Conservation (phyloP, 352 stramenopile genomes). For the Globisporangium sylvaticum region DNA sequence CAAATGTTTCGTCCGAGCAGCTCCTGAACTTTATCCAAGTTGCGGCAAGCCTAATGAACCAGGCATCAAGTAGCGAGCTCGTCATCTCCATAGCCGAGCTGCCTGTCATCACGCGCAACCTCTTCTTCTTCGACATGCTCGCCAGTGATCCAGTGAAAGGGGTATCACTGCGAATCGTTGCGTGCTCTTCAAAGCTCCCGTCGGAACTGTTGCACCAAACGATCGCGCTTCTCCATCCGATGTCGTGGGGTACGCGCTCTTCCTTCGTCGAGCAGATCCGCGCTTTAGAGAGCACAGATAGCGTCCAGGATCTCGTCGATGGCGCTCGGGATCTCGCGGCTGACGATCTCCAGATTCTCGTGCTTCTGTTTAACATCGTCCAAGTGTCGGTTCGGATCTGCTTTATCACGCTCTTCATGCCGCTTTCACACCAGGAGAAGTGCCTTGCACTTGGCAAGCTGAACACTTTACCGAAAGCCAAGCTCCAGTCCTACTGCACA, state of each 20-base stretch:
- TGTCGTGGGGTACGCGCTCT: constrained; percentile 52
- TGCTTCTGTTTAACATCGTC: constrained; percentile 44
- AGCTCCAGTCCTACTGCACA: constrained; percentile 29
- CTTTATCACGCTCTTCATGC: constrained; percentile 26
- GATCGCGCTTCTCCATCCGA: constrained; percentile 39
- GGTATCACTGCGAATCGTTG: constrained; percentile 55
- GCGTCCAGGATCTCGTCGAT: constrained; percentile 33
- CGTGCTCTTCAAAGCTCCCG: constrained; percentile 36
- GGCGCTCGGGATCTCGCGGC: constrained; percentile 34
- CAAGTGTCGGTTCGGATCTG: constrained; percentile 30
- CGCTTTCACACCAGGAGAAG: constrained; percentile 28
- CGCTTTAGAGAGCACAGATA: constrained; percentile 29
- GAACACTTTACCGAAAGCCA: constrained; percentile 43
- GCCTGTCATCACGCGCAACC: constrained; percentile 28
- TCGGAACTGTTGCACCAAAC: constrained; percentile 38
- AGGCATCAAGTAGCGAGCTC: constrained; percentile 59
- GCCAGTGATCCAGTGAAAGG: constrained; percentile 37
- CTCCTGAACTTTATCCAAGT: constrained; percentile 45
- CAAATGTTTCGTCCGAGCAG: constrained; percentile 35
- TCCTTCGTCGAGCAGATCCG: constrained; percentile 61
- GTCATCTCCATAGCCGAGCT: constrained; percentile 55
- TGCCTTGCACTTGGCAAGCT: constrained; percentile 21
- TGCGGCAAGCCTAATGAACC: constrained; percentile 64
- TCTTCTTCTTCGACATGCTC: constrained; percentile 60
- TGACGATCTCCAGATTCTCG: constrained; percentile 30